A percentile compares a stretch with the other conserved stretches of the same genome.
Conservation (phyloP, 768 basidiomycete species). For the Hebeloma cylindrosporum region DNA sequence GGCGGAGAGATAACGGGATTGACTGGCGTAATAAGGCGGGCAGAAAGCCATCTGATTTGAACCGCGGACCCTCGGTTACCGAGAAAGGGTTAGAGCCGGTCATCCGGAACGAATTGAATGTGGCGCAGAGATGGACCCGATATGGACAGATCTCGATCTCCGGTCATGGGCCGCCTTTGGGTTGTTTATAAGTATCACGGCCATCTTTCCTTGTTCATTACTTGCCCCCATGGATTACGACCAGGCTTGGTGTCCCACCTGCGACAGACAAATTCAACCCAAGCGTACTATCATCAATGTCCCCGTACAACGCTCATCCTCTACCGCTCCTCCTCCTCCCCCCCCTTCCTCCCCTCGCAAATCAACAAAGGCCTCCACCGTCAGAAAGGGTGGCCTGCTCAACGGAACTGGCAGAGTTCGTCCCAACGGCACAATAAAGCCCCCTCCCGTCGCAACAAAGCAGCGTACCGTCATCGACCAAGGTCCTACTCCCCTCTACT, state of each 20-base stretch:
- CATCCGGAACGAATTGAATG: constrained; percentile 26
- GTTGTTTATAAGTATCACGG: constrained; percentile 29
- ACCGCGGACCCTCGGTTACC: constrained; percentile 21
- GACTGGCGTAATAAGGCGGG: constrained; percentile 3
- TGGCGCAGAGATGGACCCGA: constrained; percentile 17
- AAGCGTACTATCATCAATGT: constrained; percentile 61
- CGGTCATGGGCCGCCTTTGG: constrained; percentile 5
- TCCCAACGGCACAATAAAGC: constrained; percentile 55
- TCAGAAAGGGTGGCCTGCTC: constrained; percentile 48
- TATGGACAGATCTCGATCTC: constrained; percentile 17
- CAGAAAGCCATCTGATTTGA: constrained; percentile 18
- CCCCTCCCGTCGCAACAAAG: constrained; percentile 37
- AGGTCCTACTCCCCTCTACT: constrained; percentile 78
- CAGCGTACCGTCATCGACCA: constrained; percentile 76
- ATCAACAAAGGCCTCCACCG: constrained; percentile 25
- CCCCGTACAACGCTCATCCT: constrained; percentile 22
- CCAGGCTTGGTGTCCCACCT: constrained; percentile 79
- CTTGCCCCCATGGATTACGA: constrained; percentile 50
- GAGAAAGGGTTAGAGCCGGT: constrained; percentile 24
- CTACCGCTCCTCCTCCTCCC: constrained; percentile 39
- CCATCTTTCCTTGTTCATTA: constrained; percentile 15
- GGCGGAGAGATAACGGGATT: constrained; percentile 7
- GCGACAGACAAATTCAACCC: constrained; percentile 78
- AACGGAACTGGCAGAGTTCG: constrained; percentile 66
- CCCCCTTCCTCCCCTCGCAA: constrained; percentile 40